Evolutionary conservation across 2,329 filamentous ascomycete species (phyloP).

Genomic region (Westerdykella sp.): DNA sequence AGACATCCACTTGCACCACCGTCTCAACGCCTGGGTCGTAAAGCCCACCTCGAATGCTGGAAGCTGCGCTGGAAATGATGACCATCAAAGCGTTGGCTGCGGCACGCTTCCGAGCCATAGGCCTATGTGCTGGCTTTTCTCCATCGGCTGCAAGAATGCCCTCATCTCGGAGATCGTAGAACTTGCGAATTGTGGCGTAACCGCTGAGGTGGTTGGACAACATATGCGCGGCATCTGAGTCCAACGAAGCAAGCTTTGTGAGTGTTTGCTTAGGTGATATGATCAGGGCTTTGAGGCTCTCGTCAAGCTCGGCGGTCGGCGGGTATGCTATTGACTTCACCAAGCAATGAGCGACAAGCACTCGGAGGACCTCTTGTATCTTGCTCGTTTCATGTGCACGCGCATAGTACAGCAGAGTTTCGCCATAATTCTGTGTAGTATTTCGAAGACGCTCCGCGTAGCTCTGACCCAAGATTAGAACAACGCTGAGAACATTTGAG

Average conservation of each 20-base stretch:
- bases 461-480: conserved; percentile 48
- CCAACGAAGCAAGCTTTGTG: conserved; percentile 63
- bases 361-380: conserved; percentile 77
- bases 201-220: conserved; percentile 82
- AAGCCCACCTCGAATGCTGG: conserved; percentile 85
- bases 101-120: conserved; percentile 58
- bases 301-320: conserved; percentile 63
- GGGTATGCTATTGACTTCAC: conserved; percentile 80
- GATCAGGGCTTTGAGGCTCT: conserved; percentile 63
- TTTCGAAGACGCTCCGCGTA: conserved; percentile 74
- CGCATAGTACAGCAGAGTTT: conserved; percentile 85
- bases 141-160: conserved; percentile 38
- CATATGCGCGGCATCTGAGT: conserved; percentile 74
- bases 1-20: conserved; percentile 80
- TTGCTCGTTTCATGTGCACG: conserved; percentile 72
- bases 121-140: conserved; percentile 41
- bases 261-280: conserved; percentile 66
- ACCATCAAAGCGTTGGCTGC: conserved; percentile 70
- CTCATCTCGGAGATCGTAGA: conserved; percentile 82
- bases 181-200: conserved; percentile 83
- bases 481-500: not conserved
- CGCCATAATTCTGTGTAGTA: conserved; percentile 71
- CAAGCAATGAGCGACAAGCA: conserved; percentile 80
- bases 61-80: conserved; percentile 79
- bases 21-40: conserved; percentile 76